Base-by-base conservation (phyloP, 331 rosid genomes). In the Erythrophleum ivorense region DNA sequence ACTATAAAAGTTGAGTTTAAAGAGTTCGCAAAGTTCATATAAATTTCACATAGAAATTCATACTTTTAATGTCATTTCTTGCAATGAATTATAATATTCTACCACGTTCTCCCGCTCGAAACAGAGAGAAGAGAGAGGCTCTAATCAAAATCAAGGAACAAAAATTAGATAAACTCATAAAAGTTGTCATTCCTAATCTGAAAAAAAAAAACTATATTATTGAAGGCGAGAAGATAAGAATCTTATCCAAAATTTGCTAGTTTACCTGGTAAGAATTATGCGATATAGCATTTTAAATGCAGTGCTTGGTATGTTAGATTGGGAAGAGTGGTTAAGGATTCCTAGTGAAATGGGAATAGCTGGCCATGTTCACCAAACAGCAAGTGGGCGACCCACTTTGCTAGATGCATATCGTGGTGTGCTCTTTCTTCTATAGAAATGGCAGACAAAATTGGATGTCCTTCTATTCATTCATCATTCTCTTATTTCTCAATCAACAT, bases 401-500 rank as follows among this genome's bases (percentile, higher is more conserved):
- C 24, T 71, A 9, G 41, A 59, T 53, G 38, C 13, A 19, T 36
- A 8, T 13, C 53, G 40, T 54, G 60, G 7, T 58, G 40, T 52
- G 59, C 18, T 19, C 58, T 24, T 34, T 64, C 67, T 73, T 73
- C 38, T 12, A 9, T 29, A 12, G 48, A 62, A 82, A 66, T 77
- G 86, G 86, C 86, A 38, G 78, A 74, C 78, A 74, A 54, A n/a
- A 3, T 74, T 43, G 8, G 34, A 50, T 18, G 55, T 24, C 67
- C 54, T 11, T 67, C 19, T 53, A 67, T 50, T 45, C 71, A 21
- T 67, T 82, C 64, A 55, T 57, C 67, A 67, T 82, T 68, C 73
- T 76, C 69, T 76, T 7, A 69, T 12, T 53, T 65, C 84, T 74
- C 62, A 9, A 55, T 55, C 60, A 1, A 10, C 60, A 55, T 18